These are phyloP conservation scores for Pseudoturritis turrita DNA, from an alignment of 345 rosid species.

Conservation along the genomic window DNA sequence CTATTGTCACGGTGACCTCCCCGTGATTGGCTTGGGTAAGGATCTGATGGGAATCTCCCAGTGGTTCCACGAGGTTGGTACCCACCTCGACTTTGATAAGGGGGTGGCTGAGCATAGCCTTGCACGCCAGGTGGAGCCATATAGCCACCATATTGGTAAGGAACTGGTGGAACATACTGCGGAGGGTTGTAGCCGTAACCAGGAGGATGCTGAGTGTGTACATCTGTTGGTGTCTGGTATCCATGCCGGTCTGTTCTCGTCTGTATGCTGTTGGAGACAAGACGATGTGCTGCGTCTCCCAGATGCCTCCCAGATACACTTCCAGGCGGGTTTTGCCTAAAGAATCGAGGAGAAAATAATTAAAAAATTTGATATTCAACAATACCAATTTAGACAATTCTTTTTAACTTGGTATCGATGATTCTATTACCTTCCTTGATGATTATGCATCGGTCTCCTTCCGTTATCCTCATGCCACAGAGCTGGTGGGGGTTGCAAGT, in stretches of 20 bases:
- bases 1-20: conserved; percentile 34
- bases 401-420: neutral
- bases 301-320: conserved; percentile 62
- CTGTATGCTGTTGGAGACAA: conserved; percentile 64
- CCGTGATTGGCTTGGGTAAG: conserved; percentile 35
- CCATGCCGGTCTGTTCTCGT: conserved; percentile 39
- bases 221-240: conserved; percentile 18
- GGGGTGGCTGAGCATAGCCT: conserved; percentile 26
- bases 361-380: neutral
- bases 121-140: conserved; percentile 23
- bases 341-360: neutral
- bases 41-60: conserved; percentile 33
- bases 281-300: conserved; percentile 79
- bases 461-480: conserved; percentile 92
- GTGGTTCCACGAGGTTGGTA: conserved; percentile 35
- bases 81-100: conserved; percentile 29
- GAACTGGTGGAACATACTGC: conserved; percentile 28
- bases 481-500: conserved; percentile 65
- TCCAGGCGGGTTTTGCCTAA: conserved; percentile 66
- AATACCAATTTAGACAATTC: neutral
- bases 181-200: conserved; percentile 29
- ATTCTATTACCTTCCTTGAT: conserved; percentile 29
- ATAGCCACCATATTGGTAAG: conserved; percentile 27
- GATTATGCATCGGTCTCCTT: conserved; percentile 54
- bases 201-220: conserved; percentile 32